A percentile compares a stretch with the other conserved stretches of the same genome.
These are phyloP conservation scores for Mucor piriformis DNA, from an alignment of 371 early-diverging fungal species.

Conservation along the genomic window DNA sequence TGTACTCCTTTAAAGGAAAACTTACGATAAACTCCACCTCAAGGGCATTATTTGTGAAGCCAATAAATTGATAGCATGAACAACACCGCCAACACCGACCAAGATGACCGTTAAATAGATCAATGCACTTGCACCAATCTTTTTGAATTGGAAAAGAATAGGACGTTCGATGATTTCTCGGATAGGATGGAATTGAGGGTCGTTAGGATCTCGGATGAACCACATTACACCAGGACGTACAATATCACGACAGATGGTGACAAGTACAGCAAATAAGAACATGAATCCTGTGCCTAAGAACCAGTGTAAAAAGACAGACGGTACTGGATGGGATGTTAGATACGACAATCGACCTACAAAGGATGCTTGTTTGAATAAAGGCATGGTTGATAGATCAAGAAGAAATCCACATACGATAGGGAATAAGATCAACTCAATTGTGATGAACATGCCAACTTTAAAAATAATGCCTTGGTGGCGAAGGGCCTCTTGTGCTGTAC, in stretches of 20 bases:
- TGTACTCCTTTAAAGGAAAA: background rate
- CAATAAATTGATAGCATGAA: slow-evolving; percentile 33
- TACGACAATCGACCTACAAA: slow-evolving; percentile 57
- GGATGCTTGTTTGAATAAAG: slow-evolving; percentile 67
- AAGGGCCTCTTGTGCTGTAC: slow-evolving; percentile 46
- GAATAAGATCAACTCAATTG: slow-evolving; percentile 83
- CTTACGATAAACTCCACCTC: slow-evolving; percentile 53
- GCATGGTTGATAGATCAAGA: slow-evolving; percentile 76
- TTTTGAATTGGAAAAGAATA: slow-evolving; percentile 71
- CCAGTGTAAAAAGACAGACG: slow-evolving; percentile 84
- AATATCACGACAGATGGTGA: slow-evolving; percentile 73
- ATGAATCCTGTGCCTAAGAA: slow-evolving; percentile 89
- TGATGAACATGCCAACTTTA: slow-evolving; percentile 78
- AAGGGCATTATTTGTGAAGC: slow-evolving; percentile 45
- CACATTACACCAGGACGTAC: slow-evolving; percentile 92
- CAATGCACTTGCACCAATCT: slow-evolving; percentile 74
- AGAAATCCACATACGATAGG: slow-evolving; percentile 87
- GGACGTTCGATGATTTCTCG: slow-evolving; percentile 86
- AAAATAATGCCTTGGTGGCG: slow-evolving; percentile 60
- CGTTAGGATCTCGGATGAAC: slow-evolving; percentile 95
- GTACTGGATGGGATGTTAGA: slow-evolving; percentile 61
- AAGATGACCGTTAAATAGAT: slow-evolving; percentile 79
- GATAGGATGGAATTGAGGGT: slow-evolving; percentile 91
- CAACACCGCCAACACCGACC: slow-evolving; percentile 65
- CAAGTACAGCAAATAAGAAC: slow-evolving; percentile 87